Evolutionary conservation across 495 filamentous ascomycete genomes (phyloP).

Genomic region (Margaritispora aquatica): DNA sequence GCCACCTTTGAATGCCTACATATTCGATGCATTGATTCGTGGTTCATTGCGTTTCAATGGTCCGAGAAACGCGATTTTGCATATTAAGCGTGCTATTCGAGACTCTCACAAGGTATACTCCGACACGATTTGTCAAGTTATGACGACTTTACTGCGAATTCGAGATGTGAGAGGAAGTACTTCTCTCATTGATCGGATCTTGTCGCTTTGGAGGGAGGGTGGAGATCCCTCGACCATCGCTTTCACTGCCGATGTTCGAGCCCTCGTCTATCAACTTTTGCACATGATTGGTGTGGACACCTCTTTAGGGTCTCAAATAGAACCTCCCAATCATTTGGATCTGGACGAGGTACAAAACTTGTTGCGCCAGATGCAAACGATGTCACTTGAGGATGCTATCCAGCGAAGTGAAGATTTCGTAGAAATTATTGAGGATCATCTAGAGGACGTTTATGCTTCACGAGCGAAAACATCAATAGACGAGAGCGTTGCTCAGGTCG

Average conservation of each 20-base stretch:
- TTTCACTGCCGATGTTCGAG: background rate
- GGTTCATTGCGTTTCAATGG: slow-evolving; percentile 7
- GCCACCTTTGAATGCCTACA: slow-evolving; percentile 5
- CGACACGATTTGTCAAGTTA: background rate
- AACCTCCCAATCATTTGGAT: background rate
- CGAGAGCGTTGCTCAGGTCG: background rate
- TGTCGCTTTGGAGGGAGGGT: background rate
- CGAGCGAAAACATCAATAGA: background rate
- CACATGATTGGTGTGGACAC: background rate
- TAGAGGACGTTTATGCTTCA: background rate
- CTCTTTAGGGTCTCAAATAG: background rate
- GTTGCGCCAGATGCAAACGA: background rate
- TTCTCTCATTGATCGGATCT: background rate
- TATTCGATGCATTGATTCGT: slow-evolving; percentile 20
- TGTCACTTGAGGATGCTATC: background rate
- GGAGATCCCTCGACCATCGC: background rate
- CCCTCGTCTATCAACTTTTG: background rate
- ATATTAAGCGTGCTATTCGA: background rate
- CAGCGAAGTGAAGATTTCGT: background rate
- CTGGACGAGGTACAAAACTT: background rate
- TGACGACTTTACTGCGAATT: background rate
- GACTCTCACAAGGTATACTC: background rate
- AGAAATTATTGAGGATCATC: background rate
- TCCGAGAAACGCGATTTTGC: slow-evolving; percentile 6
- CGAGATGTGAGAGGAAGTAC: background rate